Base-by-base conservation (phyloP, 1,139 yeast species). In the Blastobotrys buckinghamii region DNA sequence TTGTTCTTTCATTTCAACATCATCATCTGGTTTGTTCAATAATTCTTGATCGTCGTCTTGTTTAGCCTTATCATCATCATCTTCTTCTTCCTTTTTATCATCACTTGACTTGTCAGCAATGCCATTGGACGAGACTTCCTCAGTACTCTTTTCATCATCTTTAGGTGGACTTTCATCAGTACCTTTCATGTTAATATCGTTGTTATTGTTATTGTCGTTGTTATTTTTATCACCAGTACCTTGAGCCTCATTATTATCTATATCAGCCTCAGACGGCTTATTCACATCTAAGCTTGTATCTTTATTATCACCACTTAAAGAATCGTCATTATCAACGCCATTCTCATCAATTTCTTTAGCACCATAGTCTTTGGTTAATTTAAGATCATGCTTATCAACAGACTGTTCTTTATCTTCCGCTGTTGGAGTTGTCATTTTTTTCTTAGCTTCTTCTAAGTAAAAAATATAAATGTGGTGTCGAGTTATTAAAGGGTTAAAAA, bases 21-120 rank as follows among this genome's bases (percentile, higher is more conserved):
- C 17, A 15, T 33, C 24, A 17, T 30, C 42, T 40, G 27, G 6
- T 32, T 29, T 16, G 30, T 33, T 34, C 17, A 17, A 49, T 33
- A 24, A 29, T 6, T 37, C 44, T 9, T 49, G 53, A 37, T 44
- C 50, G 29, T 35, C 36, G 6, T 41, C 46, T 10, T 49, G 52
- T 34, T 44, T 53, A 17, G 48, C 50, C 6, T 47, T 49, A 16
- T 49, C 47, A 17, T 47, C 54, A 10, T 38, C 53, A 12, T 17
- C 36, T 26, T 34, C 39, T 2, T 12, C 45, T 32, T 26, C 35
- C 29, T 37, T 26, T 20, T 16, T 34, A 34, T 15, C 17, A 13
- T 16, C 22, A 19, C 7, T 16, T n/a, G 36, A 9, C 10, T 33
- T 33, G 6, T 26, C 29, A 26, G 29, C 10, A 10, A 10, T 26